Base-by-base conservation (phyloP, 2,329 filamentous ascomycete genomes). In the Gremmenia infestans region DNA sequence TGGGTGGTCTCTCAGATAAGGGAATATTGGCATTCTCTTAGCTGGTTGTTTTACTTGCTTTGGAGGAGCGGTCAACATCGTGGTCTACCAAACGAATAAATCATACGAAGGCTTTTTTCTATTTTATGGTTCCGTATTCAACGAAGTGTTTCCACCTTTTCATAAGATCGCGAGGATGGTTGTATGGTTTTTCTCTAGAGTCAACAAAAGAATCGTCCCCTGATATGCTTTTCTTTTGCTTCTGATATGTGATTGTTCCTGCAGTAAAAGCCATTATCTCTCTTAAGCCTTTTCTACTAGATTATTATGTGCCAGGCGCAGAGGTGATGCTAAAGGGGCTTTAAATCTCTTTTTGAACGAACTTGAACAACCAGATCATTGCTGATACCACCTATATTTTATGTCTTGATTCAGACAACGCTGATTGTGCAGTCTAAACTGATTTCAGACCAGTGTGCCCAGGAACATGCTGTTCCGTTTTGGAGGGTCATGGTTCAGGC, bases 11-110 rank as follows among this genome's bases (percentile, higher is more conserved):
- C 61, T 63, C 53, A 53, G 60, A 63, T 56, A 63, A 62, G 52
- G 62, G 49, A 57, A 59, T 61, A 60, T 62, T 56, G 60, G 48
- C 53, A 56, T 53, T 40, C 57, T 57, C 55, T 63, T 61, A 65
- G 63, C 62, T 65, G 57, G 62, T 59, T 67, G 60, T 64, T 62
- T 66, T 64, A 61, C 64, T 66, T 54, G 50, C 55, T 51, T 54
- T 62, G 63, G 60, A 65, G 64, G 61, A 61, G 58, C 58, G 61
- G 60, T 63, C 58, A 64, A 64, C 61, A 61, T 63, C 65, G 60
- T 66, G 57, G 62, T 66, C 61, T 66, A 63, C 63, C 61, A 58
- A 67, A 63, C 63, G 59, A 61, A 61, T 61, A 56, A 61, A 65
- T 67, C 62, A 67, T 67, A 64, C 60, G 61, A 64, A 63, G 60